A percentile compares a stretch with the other conserved stretches of the same genome.
These are phyloP conservation scores for Monilinia fructicola DNA, from an alignment of 2,329 filamentous ascomycete genomes.

Conservation along the genomic window DNA sequence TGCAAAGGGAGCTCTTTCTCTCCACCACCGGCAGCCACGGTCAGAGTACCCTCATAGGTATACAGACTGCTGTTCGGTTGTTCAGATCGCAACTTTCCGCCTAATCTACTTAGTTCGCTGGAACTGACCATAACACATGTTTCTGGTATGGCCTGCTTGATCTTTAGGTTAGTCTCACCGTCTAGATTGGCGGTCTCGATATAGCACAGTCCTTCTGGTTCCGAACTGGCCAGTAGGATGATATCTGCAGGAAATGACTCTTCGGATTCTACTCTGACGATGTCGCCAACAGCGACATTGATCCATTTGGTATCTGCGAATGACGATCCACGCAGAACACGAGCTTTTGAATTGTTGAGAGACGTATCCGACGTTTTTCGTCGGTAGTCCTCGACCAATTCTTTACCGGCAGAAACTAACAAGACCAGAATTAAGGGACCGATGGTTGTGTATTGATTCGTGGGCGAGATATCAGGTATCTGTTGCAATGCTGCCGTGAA, in stretches of 20 bases:
- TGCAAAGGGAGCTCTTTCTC: constrained; percentile 89
- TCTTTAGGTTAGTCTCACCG: constrained; percentile 97
- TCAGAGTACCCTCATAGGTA: constrained; percentile 95
- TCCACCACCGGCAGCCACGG: constrained; percentile 82
- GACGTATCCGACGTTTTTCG: constrained; percentile 82
- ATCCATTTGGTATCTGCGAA: constrained; percentile 93
- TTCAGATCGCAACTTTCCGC: constrained; percentile 86
- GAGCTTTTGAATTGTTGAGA: constrained; percentile 83
- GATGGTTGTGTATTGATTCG: constrained; percentile 94
- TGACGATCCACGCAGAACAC: constrained; percentile 75
- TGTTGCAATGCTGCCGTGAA: constrained; percentile 95
- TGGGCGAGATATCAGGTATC: constrained; percentile 91
- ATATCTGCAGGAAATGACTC: constrained; percentile 93
- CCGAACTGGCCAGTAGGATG: constrained; percentile 88
- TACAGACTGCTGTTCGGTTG: constrained; percentile 98
- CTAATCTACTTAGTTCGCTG: constrained; percentile 78
- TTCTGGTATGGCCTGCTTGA: constrained; percentile 95
- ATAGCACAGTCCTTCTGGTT: constrained; percentile 96
- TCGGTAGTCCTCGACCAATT: constrained; percentile 89
- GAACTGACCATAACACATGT: constrained; percentile 85
- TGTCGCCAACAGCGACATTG: constrained; percentile 87
- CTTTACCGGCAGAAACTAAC: constrained; percentile 92
- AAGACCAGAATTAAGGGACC: constrained; percentile 88
- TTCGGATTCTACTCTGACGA: constrained; percentile 90
- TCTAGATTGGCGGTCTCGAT: constrained; percentile 98